These are phyloP conservation scores for Fusarium lateritium DNA, from an alignment of 2,329 filamentous ascomycete species.

Conservation along the genomic window DNA sequence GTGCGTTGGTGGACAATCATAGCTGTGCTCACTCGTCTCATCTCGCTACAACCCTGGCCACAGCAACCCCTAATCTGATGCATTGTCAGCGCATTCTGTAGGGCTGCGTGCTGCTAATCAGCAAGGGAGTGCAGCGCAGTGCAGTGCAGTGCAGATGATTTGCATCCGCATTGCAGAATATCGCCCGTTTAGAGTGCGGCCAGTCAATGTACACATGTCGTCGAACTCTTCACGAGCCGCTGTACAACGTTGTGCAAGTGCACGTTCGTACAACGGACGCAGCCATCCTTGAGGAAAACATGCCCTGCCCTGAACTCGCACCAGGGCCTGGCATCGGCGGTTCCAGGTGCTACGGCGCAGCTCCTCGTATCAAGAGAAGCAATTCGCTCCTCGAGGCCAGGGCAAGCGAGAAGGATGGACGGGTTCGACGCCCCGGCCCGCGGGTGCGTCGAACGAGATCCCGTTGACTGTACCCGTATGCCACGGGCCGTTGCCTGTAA, in stretches of 20 bases:
- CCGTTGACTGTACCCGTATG: slow-evolving; percentile 25
- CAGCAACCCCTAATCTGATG: slow-evolving; percentile 20
- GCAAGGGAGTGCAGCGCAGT: neutral
- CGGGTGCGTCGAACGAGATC: slow-evolving; percentile 26
- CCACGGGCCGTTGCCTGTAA: slow-evolving; percentile 22
- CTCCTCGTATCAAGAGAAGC: slow-evolving; percentile 29
- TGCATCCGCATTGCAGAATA: slow-evolving; percentile 13
- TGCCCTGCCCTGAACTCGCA: slow-evolving; percentile 23
- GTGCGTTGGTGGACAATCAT: slow-evolving; percentile 24
- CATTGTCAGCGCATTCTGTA: slow-evolving; percentile 34
- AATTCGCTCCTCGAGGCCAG: slow-evolving; percentile 45
- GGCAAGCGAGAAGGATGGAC: slow-evolving; percentile 45
- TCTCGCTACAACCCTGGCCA: slow-evolving; percentile 45
- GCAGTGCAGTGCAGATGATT: slow-evolving; percentile 5
- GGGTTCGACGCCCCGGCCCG: slow-evolving; percentile 42
- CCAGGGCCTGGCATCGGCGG: slow-evolving; percentile 26
- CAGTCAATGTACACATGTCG: slow-evolving; percentile 5
- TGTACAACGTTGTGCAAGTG: slow-evolving; percentile 43
- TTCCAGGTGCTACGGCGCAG: slow-evolving; percentile 40
- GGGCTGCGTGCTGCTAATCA: slow-evolving; percentile 38
- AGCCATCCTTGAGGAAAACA: slow-evolving; percentile 13
- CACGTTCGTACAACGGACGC: slow-evolving; percentile 27
- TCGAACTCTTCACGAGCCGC: slow-evolving; percentile 39
- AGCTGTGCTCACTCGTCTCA: slow-evolving; percentile 34
- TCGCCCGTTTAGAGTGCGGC: slow-evolving; percentile 8